These are phyloP conservation scores for Piedraia hortae DNA, from an alignment of 2,329 filamentous ascomycete species.

Conservation along the genomic window DNA sequence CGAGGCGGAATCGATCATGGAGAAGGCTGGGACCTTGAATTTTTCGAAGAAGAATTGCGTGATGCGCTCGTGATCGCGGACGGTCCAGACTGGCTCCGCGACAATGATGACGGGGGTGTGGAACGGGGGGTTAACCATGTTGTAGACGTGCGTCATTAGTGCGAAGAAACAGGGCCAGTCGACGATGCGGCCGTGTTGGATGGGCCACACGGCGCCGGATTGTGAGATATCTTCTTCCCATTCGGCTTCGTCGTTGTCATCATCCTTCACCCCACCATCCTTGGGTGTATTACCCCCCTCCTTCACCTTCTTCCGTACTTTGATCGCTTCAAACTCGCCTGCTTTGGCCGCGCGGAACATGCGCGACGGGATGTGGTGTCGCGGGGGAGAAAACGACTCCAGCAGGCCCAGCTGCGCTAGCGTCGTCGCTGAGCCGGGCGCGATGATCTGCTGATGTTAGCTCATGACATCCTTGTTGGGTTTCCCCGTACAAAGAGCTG, in stretches of 20 bases:
- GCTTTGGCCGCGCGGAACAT: slow-evolving; percentile 65
- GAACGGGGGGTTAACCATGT: slow-evolving; percentile 65
- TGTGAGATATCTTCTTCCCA: slow-evolving; percentile 78
- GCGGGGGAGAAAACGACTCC: slow-evolving; percentile 77
- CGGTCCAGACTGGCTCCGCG: slow-evolving; percentile 70
- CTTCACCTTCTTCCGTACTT: slow-evolving; percentile 30
- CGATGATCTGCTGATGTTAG: slow-evolving; percentile 27
- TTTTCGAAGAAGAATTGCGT: slow-evolving; percentile 93
- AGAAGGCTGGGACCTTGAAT: slow-evolving; percentile 79
- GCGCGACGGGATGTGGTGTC: slow-evolving; percentile 62
- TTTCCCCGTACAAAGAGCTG: slow-evolving; percentile 11
- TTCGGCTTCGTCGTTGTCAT: slow-evolving; percentile 17
- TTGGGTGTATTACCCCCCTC: slow-evolving; percentile 1
- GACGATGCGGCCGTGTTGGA: slow-evolving; percentile 53
- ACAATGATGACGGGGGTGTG: slow-evolving; percentile 86
- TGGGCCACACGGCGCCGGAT: slow-evolving; percentile 73
- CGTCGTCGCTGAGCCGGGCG: slow-evolving; percentile 65
- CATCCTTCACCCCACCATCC: slow-evolving; percentile 2
- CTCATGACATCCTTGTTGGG: too few species aligned
- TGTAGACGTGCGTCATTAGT: slow-evolving; percentile 75
- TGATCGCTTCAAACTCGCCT: slow-evolving; percentile 57
- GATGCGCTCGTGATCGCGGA: slow-evolving; percentile 61
- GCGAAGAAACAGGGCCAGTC: slow-evolving; percentile 88
- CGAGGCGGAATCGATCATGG: slow-evolving; percentile 65
- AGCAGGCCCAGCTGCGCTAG: slow-evolving; percentile 73